Evolutionary conservation across 169 alveolate species (phyloP).

Genomic region (Eimeria acervulina): DNA sequence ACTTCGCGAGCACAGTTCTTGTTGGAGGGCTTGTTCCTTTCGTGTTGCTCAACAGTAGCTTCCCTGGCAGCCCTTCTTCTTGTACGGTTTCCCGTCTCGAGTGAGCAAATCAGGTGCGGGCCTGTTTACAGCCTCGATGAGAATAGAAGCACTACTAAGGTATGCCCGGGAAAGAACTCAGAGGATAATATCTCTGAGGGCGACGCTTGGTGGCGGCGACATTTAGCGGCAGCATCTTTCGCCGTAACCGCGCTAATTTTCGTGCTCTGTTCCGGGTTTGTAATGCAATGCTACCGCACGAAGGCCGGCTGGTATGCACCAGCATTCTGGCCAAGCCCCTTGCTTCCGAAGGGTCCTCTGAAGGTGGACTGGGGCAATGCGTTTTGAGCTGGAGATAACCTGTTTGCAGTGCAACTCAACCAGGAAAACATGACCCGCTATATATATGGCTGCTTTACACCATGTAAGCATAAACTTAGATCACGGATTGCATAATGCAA

Average conservation of each 20-base stretch:
- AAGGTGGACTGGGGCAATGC: conserved; percentile 67
- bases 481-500: neutral
- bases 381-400: neutral
- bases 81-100: neutral
- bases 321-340: conserved; percentile 46
- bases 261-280: conserved; percentile 75
- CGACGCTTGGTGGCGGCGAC: conserved; percentile 37
- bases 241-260: conserved; percentile 11
- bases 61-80: conserved; percentile 50
- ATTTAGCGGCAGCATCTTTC: conserved; percentile 9
- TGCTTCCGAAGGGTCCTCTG: conserved; percentile 59
- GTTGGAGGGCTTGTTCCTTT: conserved; percentile 28
- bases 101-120: neutral
- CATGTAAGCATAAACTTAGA: neutral
- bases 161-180: neutral
- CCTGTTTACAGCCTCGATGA: neutral
- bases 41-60: conserved; percentile 66
- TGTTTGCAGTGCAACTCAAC: conserved; percentile 12
- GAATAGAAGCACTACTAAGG: neutral
- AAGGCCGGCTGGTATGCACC: conserved; percentile 67
- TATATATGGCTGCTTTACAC: neutral
- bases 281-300: conserved; percentile 55
- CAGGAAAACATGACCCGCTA: neutral
- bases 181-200: neutral
- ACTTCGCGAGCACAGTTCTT: conserved; percentile 64